A percentile compares a stretch with the other conserved stretches of the same genome.
phyloP scores from a whole-genome alignment of 108 stramenopile species.

The Cyclotella sp. region DNA sequence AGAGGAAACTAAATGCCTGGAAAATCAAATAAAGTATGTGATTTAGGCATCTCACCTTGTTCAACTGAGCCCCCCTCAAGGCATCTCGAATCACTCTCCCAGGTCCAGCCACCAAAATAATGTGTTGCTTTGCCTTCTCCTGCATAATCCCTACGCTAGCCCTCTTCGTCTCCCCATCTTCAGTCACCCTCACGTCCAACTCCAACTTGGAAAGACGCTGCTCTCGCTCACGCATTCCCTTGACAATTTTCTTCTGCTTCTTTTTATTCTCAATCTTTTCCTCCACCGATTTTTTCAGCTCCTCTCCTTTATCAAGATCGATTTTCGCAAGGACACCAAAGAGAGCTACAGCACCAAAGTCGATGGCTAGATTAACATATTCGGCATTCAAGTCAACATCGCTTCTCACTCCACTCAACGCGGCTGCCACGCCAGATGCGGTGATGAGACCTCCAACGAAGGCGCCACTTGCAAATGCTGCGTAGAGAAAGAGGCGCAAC shows the following conservation, averaged over 20 bases:
- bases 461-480: conserved; percentile 73
- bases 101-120: conserved; percentile 85
- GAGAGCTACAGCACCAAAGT: conserved; percentile 79
- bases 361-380: conserved; percentile 82
- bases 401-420: conserved; percentile 54
- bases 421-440: conserved; percentile 62
- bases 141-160: conserved; percentile 70
- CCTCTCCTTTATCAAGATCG: conserved; percentile 69
- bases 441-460: conserved; percentile 79
- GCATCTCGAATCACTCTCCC: conserved; percentile 78
- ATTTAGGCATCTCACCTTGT: conserved; percentile 53
- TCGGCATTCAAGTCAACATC: conserved; percentile 81
- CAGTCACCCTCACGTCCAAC: conserved; percentile 66
- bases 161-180: conserved; percentile 55
- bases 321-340: conserved; percentile 68
- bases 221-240: conserved; percentile 68
- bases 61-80: conserved; percentile 76
- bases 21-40: too few species aligned
- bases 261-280: conserved; percentile 71
- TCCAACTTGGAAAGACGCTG: conserved; percentile 44
- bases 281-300: conserved; percentile 66
- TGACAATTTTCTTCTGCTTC: conserved; percentile 51
- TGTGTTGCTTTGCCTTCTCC: conserved; percentile 73
- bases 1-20: not conserved
- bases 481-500: conserved; percentile 76